These are phyloP conservation scores for Leccinum disarticulatum DNA, from an alignment of 768 basidiomycete genomes.

Conservation along the genomic window DNA sequence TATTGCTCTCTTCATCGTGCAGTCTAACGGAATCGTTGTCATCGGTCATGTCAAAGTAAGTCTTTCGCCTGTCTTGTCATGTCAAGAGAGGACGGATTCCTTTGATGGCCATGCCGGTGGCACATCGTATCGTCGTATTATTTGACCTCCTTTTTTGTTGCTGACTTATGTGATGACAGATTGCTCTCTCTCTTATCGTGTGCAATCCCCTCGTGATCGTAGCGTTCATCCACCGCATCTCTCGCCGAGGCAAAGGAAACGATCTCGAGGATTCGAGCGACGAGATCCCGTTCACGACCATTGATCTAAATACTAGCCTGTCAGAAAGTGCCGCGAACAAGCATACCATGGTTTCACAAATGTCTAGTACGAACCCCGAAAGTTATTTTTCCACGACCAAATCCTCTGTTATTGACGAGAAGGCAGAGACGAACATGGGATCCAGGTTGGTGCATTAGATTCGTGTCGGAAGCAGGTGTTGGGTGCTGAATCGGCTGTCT, in stretches of 20 bases:
- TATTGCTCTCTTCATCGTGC: not conserved
- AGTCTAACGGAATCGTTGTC: constrained; percentile 8
- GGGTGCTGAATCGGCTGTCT: not conserved
- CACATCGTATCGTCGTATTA: not conserved
- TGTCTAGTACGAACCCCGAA: not conserved
- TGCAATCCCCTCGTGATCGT: constrained; percentile 30
- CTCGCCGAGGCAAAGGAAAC: not conserved
- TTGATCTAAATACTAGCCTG: constrained; percentile 12
- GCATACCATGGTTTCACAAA: not conserved
- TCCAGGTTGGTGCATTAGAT: not conserved
- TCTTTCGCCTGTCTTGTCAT: not conserved
- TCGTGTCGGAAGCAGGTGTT: not conserved
- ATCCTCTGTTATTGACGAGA: not conserved
- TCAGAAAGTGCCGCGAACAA: constrained; percentile 2
- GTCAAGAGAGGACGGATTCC: not conserved
- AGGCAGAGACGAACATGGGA: not conserved
- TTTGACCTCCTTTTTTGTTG: too few species aligned
- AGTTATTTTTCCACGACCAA: not conserved
- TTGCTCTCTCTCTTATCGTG: constrained; percentile 24
- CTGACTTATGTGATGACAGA: constrained; percentile 7
- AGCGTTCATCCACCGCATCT: constrained; percentile 20
- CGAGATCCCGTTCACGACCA: constrained; percentile 11
- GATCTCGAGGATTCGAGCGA: constrained; percentile 7
- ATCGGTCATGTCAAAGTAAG: constrained; percentile 27
- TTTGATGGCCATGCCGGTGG: not conserved